These are phyloP conservation scores for Fusarium begoniae DNA, from an alignment of 2,329 filamentous ascomycete genomes.

Conservation along the genomic window DNA sequence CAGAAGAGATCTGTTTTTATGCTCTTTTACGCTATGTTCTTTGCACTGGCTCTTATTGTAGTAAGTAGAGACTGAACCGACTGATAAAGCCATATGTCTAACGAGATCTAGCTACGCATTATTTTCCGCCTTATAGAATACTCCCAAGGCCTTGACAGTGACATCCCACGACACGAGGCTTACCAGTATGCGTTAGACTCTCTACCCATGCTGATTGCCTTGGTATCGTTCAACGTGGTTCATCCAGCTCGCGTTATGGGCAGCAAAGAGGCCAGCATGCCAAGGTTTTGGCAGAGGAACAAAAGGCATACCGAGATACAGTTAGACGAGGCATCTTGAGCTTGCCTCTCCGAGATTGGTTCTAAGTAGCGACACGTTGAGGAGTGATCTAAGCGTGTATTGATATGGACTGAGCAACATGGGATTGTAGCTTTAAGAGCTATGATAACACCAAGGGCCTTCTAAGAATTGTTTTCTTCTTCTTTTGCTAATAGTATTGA, in stretches of 20 bases:
- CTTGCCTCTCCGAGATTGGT: accelerated
- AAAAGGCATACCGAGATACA: not conserved
- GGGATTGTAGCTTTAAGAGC: no score
- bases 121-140: not conserved
- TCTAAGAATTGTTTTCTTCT: no score
- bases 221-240: not conserved
- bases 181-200: not conserved
- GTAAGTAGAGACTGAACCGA: not conserved
- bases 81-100: accelerated
- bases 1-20: not conserved
- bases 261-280: not conserved
- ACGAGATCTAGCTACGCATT: not conserved
- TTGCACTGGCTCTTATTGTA: not conserved
- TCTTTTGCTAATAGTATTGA: no score
- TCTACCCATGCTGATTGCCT: not conserved
- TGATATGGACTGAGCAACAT: not conserved
- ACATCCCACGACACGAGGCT: not conserved
- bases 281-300: not conserved
- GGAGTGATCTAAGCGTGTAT: accelerated
- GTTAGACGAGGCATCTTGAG: not conserved
- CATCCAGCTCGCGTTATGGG: not conserved
- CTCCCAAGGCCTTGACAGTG: not conserved
- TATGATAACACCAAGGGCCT: no score
- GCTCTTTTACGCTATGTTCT: not conserved
- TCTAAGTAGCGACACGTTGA: accelerated